Conservation (phyloP, 2,329 filamentous ascomycete species). For the Arachnomyces sp. region DNA sequence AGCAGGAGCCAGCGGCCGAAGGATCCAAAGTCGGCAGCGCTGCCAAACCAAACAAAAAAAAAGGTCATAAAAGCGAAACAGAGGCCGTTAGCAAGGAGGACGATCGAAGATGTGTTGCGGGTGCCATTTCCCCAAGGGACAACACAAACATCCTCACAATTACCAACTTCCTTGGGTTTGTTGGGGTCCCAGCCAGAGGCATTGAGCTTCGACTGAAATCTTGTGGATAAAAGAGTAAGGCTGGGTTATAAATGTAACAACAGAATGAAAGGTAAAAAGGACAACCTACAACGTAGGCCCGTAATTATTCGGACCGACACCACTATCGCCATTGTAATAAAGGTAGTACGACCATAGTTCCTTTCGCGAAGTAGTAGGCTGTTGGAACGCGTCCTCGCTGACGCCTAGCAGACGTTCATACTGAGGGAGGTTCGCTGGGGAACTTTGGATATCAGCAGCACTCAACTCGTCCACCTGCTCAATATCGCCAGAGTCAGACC, state of each 20-base stretch:
- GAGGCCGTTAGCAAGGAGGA: conserved; percentile 35
- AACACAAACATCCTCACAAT: conserved; percentile 20
- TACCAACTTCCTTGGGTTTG: conserved; percentile 10
- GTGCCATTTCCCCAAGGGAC: conserved; percentile 33
- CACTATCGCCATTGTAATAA: conserved; percentile 39
- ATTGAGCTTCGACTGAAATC: conserved; percentile 35
- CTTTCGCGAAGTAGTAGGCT: conserved; percentile 33
- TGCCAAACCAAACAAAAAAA: conserved; percentile 35
- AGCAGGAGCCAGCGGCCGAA: conserved; percentile 36
- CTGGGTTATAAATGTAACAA: too few relatives aligned
- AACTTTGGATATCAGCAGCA: too few relatives aligned
- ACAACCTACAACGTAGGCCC: conserved; percentile 32
- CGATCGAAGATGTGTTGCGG: conserved; percentile 29
- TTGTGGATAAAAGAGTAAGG: conserved; percentile 6
- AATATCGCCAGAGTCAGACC: too few relatives aligned
- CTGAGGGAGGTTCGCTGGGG: conserved; percentile 17
- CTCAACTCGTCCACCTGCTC: too few relatives aligned
- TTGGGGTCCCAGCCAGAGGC: conserved; percentile 31
- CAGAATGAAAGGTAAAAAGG: conserved; percentile 2
- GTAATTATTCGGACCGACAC: conserved; percentile 35
- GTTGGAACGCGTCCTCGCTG: conserved; percentile 27
- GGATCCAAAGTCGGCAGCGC: conserved; percentile 35
- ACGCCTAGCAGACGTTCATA: conserved; percentile 31
- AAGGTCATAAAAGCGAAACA: conserved; percentile 36
- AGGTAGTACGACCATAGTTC: conserved; percentile 39